A percentile compares a stretch with the other conserved stretches of the same genome.
Evolutionary conservation across 305 asterid species (phyloP).

Genomic region (Solanum hybrid): DNA sequence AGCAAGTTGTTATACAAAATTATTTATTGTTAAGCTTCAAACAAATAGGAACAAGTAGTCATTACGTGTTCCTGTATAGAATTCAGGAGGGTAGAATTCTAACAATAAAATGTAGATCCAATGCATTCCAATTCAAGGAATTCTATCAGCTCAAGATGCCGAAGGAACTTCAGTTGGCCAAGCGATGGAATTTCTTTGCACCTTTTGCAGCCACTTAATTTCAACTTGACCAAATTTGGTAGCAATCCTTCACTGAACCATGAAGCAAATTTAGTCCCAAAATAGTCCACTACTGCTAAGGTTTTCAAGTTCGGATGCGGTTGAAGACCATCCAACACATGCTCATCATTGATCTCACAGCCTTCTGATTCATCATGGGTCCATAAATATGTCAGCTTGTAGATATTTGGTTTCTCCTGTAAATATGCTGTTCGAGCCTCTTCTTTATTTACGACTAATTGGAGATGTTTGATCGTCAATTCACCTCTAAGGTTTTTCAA

Average conservation of each 20-base stretch:
- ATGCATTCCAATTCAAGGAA: not conserved
- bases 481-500: not conserved
- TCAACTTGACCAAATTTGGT: not conserved
- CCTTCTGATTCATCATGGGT: not conserved
- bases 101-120: not conserved
- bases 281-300: not conserved
- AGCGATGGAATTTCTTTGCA: not conserved
- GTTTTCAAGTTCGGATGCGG: not conserved
- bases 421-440: not conserved
- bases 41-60: too few relatives aligned
- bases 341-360: not conserved
- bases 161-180: not conserved
- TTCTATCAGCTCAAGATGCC: not conserved
- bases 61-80: too few relatives aligned
- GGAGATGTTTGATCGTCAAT: not conserved
- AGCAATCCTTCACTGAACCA: not conserved
- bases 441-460: not conserved
- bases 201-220: not conserved
- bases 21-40: too few relatives aligned
- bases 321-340: not conserved
- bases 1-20: too few relatives aligned
- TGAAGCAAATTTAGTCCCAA: not conserved
- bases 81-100: too few relatives aligned
- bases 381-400: not conserved
- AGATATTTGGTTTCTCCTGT: not conserved